Evolutionary conservation across 495 filamentous ascomycete genomes (phyloP).

Genomic region (Tricharina praecox): DNA sequence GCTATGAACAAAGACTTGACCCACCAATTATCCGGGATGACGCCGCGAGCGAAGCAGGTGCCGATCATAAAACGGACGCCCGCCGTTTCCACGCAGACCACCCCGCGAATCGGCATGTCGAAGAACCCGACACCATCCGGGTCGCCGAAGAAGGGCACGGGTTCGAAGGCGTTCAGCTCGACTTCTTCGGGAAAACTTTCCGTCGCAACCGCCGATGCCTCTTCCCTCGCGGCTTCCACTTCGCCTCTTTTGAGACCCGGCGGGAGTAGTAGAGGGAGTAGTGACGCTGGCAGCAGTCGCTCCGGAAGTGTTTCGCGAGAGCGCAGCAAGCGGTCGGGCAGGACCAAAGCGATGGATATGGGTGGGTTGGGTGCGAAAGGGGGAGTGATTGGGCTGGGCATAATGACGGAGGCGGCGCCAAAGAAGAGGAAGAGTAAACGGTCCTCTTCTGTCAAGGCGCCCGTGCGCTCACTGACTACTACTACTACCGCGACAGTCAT

Average conservation of each 20-base stretch:
- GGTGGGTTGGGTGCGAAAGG: neutral
- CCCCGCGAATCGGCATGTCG: neutral
- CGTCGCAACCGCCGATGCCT: neutral
- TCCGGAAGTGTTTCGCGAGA: neutral
- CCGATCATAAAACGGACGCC: neutral
- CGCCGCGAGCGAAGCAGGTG: neutral
- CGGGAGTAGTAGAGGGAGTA: neutral
- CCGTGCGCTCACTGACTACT: neutral
- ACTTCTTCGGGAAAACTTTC: slow-evolving; percentile 1
- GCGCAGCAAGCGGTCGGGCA: neutral
- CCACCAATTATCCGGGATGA: neutral
- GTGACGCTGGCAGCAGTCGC: neutral
- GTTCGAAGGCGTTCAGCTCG: neutral
- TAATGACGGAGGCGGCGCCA: neutral
- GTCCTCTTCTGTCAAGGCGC: neutral
- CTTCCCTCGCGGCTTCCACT: neutral
- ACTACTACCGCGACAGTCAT: neutral
- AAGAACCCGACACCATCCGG: neutral
- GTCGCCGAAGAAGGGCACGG: neutral
- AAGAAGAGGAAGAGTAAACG: neutral
- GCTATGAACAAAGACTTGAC: neutral
- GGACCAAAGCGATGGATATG: neutral
- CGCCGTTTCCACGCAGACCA: neutral
- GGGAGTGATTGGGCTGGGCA: slow-evolving; percentile 1
- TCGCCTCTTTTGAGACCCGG: slow-evolving; percentile 2